Conservation (phyloP, 202 grass and related monocot species). For the Hordeum pubiflorum region DNA sequence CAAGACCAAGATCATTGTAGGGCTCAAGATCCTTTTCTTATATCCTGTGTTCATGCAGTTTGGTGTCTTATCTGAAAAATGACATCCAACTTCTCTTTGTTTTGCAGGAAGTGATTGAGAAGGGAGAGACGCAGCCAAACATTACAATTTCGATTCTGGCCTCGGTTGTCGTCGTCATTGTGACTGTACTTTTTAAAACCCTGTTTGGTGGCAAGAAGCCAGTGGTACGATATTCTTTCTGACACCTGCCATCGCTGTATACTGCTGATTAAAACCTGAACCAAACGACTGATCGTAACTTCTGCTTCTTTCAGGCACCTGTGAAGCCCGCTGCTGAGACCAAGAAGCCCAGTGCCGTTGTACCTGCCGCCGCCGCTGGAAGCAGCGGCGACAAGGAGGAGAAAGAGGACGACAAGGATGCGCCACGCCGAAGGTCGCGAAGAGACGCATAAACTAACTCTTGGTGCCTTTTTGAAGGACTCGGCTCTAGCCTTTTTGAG, state of each 20-base stretch:
- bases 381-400: constrained; percentile 42
- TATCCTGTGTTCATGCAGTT: neutral
- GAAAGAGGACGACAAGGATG: constrained; percentile 36
- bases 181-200: constrained; percentile 46
- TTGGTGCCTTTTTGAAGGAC: neutral
- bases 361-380: constrained; percentile 30
- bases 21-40: neutral
- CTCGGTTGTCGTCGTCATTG: constrained; percentile 44
- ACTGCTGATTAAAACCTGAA: neutral
- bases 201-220: constrained; percentile 67
- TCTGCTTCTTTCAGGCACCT: constrained; percentile 28
- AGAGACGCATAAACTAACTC: constrained; percentile 41
- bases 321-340: constrained; percentile 19
- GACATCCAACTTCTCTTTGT: neutral
- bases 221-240: constrained; percentile 24
- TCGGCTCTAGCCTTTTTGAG: neutral
- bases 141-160: constrained; percentile 65
- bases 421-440: constrained; percentile 36
- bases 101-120: constrained; percentile 2
- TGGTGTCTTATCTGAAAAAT: neutral
- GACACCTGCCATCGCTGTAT: neutral
- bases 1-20: constrained; percentile 85
- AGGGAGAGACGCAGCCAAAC: constrained; percentile 80
- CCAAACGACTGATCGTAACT: neutral
- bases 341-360: neutral